phyloP scores from a whole-genome alignment of 345 rosid species.

The Rhodamnia argentea region DNA sequence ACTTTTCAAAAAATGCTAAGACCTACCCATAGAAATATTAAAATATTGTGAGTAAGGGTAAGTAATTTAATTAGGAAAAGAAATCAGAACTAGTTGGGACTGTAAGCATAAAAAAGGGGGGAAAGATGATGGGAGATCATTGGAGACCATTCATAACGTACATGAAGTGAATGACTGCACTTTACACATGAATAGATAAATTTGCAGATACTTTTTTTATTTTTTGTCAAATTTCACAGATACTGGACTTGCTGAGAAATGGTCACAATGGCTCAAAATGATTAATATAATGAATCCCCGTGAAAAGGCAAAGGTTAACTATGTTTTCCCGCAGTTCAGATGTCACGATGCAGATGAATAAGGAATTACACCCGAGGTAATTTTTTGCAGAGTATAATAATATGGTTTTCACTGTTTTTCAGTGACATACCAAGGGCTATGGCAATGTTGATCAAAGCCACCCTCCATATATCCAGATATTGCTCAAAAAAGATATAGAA shows the following conservation, averaged over 20 bases:
- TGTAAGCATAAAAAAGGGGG: background rate
- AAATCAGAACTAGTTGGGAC: background rate
- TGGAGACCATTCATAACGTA: background rate
- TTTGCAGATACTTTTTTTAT: background rate
- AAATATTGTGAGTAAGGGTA: background rate
- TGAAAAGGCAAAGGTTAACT: background rate
- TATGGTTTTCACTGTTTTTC: background rate
- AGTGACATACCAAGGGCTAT: constrained; percentile 68
- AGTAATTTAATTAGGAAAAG: background rate
- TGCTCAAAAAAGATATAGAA: constrained; percentile 96
- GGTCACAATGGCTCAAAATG: background rate
- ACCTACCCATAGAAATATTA: background rate
- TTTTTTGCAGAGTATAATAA: background rate
- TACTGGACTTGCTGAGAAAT: background rate
- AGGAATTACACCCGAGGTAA: background rate
- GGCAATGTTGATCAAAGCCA: constrained; percentile 72
- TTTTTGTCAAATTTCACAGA: background rate
- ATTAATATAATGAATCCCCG: background rate
- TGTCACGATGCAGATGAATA: background rate
- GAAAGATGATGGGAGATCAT: background rate
- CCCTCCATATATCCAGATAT: constrained; percentile 84
- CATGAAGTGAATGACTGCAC: background rate
- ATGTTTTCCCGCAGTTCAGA: background rate
- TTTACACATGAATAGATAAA: background rate
- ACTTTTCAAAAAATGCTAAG: background rate